Evolutionary conservation across 2,329 filamentous ascomycete genomes (phyloP).

Genomic region (Talaromyces verruculosus): DNA sequence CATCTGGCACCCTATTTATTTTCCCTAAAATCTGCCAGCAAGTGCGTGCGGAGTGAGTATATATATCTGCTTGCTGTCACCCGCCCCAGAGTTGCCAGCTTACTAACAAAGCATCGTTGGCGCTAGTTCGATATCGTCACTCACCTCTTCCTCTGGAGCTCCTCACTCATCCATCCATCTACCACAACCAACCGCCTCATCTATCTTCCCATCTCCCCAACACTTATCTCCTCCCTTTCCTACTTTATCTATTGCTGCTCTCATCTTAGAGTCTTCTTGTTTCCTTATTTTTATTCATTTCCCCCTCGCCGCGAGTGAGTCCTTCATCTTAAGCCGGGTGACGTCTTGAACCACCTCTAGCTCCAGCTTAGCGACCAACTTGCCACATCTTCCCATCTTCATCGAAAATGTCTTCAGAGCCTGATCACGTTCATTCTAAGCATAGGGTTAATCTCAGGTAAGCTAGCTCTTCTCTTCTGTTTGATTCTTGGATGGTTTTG

Average conservation of each 20-base stretch:
- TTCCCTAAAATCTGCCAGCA: neutral
- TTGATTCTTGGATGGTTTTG: conserved; percentile 17
- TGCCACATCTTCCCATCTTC: conserved; percentile 15
- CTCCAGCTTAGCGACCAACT: conserved; percentile 17
- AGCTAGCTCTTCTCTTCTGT: conserved; percentile 37
- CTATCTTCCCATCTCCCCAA: conserved; percentile 19
- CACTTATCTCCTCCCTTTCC: conserved; percentile 21
- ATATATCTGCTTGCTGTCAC: neutral
- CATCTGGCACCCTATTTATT: neutral
- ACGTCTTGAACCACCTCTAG: conserved; percentile 20
- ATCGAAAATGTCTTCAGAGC: conserved; percentile 67
- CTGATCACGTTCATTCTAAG: conserved; percentile 64
- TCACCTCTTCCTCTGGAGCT: conserved; percentile 38
- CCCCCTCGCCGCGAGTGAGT: conserved; percentile 11
- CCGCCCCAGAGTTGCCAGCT: conserved; percentile 5
- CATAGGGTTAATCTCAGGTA: conserved; percentile 83
- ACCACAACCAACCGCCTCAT: conserved; percentile 22
- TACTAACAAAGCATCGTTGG: conserved; percentile 12
- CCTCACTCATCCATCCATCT: conserved; percentile 24
- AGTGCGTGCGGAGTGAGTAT: neutral
- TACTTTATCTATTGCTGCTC: conserved; percentile 11
- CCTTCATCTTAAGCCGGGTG: conserved; percentile 21
- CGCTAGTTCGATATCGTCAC: conserved; percentile 37
- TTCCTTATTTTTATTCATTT: neutral
- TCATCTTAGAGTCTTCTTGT: conserved; percentile 19